Evolutionary conservation across 768 basidiomycete genomes (phyloP).

Genomic region (Auricularia sp.): DNA sequence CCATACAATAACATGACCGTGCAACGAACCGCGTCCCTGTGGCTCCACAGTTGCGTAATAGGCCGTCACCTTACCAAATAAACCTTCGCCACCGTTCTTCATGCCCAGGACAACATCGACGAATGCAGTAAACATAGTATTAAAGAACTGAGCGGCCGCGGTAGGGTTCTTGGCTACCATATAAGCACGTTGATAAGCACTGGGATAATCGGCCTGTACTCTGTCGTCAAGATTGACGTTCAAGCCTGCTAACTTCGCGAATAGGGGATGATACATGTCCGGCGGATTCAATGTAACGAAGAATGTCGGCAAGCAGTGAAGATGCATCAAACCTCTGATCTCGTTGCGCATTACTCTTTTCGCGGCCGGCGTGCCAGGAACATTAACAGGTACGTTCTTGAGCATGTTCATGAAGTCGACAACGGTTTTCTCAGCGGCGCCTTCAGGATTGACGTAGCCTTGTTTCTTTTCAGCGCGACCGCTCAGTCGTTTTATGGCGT

Average conservation of each 20-base stretch:
- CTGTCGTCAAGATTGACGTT: not conserved
- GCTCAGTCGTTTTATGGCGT: not conserved
- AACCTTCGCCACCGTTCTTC: not conserved
- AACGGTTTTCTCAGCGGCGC: not conserved
- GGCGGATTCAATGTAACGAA: not conserved
- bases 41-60: constrained; percentile 6
- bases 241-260: not conserved
- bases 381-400: not conserved
- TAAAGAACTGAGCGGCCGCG: not conserved
- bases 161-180: not conserved
- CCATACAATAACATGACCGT: constrained; percentile 3
- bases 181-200: not conserved
- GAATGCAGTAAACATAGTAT: not conserved
- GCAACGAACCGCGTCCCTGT: constrained; percentile 3
- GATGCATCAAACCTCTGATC: not conserved
- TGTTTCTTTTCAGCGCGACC: not conserved
- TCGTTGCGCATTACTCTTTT: not conserved
- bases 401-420: not conserved
- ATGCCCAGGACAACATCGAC: not conserved
- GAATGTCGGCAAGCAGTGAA: not conserved
- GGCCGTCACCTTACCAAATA: not conserved
- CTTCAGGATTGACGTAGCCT: not conserved
- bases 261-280: not conserved
- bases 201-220: not conserved
- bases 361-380: not conserved